Evolutionary conservation across 495 filamentous ascomycete species (phyloP).

Genomic region (Talaromyces borbonicus): DNA sequence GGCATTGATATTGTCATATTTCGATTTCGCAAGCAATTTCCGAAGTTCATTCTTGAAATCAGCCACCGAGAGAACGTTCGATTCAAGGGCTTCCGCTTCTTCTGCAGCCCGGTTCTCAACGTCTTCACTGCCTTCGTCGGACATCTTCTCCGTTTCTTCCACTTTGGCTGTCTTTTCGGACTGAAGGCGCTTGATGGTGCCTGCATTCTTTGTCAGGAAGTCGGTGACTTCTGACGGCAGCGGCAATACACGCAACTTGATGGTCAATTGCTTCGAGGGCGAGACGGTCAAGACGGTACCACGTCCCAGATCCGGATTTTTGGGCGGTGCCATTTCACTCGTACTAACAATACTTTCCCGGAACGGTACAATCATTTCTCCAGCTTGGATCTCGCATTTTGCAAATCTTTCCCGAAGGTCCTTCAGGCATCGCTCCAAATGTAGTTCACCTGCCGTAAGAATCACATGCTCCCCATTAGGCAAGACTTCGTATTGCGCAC

Average conservation of each 20-base stretch:
- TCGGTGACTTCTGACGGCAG: constrained; percentile 72
- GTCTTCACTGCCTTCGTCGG: constrained; percentile 24
- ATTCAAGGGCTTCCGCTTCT: constrained; percentile 35
- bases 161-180: constrained; percentile 47
- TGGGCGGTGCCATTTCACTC: constrained; percentile 83
- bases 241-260: constrained; percentile 71
- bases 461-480: constrained; percentile 93
- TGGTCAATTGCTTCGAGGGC: constrained; percentile 71
- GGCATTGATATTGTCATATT: constrained; percentile 63
- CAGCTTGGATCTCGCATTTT: constrained; percentile 87
- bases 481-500: constrained; percentile 89
- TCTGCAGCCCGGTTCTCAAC: constrained; percentile 22
- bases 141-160: constrained; percentile 26
- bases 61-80: constrained; percentile 49
- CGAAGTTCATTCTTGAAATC: constrained; percentile 70
- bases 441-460: constrained; percentile 85
- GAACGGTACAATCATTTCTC: constrained; percentile 91
- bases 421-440: constrained; percentile 88
- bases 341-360: constrained; percentile 82
- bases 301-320: constrained; percentile 77
- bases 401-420: constrained; percentile 92
- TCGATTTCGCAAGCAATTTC: constrained; percentile 50
- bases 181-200: constrained; percentile 70
- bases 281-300: constrained; percentile 68
- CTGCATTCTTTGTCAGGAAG: constrained; percentile 70